Conservation (phyloP, 2,329 filamentous ascomycete genomes). For the Diaporthe ampelina region DNA sequence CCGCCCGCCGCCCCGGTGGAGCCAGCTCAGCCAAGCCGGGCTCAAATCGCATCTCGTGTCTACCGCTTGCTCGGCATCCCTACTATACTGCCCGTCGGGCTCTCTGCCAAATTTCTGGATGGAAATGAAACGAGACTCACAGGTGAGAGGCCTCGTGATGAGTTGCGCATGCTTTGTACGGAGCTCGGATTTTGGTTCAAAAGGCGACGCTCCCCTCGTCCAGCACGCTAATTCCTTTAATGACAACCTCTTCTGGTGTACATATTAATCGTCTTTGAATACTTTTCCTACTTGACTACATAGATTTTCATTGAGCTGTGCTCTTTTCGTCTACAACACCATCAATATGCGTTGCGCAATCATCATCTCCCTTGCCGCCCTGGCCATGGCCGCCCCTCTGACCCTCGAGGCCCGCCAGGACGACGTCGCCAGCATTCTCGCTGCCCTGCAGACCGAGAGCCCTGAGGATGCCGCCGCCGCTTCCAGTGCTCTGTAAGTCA, state of each 20-base stretch:
- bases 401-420: conserved; percentile 33
- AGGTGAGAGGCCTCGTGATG: background rate
- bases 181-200: background rate
- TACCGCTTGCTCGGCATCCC: background rate
- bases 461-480: conserved; percentile 31
- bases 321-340: conserved; percentile 1
- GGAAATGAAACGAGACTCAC: background rate
- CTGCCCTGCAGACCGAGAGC: conserved; percentile 18
- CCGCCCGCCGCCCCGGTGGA: background rate
- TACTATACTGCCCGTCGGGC: conserved; percentile 8
- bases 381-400: conserved; percentile 36
- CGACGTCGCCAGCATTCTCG: conserved; percentile 25
- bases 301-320: conserved; percentile 34
- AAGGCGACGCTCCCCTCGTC: conserved; percentile 2
- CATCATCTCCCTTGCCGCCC: conserved; percentile 27
- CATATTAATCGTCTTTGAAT: conserved; percentile 2
- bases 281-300: background rate
- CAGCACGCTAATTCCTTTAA: too few relatives aligned
- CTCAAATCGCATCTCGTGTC: conserved; percentile 32
- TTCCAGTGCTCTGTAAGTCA: conserved; percentile 10
- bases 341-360: conserved; percentile 35
- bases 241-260: conserved; percentile 4
- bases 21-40: background rate
- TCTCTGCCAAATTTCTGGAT: conserved; percentile 2
- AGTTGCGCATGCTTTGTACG: background rate